phyloP scores from a whole-genome alignment of 306 rosid species.

The Oxytropis ochrocephala region DNA sequence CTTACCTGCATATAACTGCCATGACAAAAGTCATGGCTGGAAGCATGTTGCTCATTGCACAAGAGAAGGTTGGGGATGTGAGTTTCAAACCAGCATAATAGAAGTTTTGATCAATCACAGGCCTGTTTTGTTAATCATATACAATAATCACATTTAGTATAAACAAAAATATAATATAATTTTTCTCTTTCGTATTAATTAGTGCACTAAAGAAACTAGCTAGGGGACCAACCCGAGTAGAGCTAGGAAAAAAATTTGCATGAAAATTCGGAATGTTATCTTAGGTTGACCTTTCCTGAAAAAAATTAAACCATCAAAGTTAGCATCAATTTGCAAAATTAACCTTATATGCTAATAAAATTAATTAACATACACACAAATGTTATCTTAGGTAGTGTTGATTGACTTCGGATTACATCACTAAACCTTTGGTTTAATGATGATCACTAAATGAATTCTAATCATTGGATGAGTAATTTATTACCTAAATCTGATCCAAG shows the following conservation, averaged over 20 bases:
- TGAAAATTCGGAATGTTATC: constrained; percentile 61
- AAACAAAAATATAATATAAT: neutral
- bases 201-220: neutral
- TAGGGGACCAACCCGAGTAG: constrained; percentile 66
- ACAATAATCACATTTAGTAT: constrained; percentile 14
- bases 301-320: constrained; percentile 5
- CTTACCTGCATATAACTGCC: constrained; percentile 74
- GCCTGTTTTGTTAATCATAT: constrained; percentile 33
- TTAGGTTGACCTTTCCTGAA: constrained; percentile 78
- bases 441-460: too few species aligned
- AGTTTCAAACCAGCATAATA: constrained; percentile 87
- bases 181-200: neutral
- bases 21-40: constrained; percentile 97
- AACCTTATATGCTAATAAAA: too few species aligned
- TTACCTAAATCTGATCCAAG: too few species aligned
- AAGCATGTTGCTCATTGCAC: constrained; percentile 95
- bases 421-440: too few species aligned
- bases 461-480: too few species aligned
- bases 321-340: neutral
- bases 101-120: constrained; percentile 92
- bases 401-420: too few species aligned
- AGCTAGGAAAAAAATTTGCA: constrained; percentile 66
- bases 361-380: too few species aligned
- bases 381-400: too few species aligned
- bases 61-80: constrained; percentile 85